Conservation (phyloP, 768 basidiomycete genomes). For the Russula compacta region DNA sequence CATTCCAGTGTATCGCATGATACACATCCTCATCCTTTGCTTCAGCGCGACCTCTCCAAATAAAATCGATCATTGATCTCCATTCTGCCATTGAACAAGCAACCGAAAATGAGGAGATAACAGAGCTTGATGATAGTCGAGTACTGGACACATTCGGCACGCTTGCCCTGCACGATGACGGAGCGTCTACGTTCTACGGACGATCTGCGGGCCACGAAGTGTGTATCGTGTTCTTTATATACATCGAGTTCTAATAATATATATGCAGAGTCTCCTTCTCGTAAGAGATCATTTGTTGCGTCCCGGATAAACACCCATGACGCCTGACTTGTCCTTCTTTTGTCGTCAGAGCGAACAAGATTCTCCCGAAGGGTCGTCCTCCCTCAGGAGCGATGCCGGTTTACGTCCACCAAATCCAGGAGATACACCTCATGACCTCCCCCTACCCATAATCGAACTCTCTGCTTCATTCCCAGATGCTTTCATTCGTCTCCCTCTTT, state of each 20-base stretch:
- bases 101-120: slow-evolving; percentile 24
- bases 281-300: slow-evolving; percentile 6
- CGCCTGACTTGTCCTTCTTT: not conserved
- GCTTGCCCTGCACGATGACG: slow-evolving; percentile 58
- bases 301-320: not conserved
- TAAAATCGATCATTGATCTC: slow-evolving; percentile 63
- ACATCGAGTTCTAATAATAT: not conserved
- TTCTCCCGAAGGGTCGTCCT: not conserved
- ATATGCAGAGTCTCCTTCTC: slow-evolving; percentile 11
- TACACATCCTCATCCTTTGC: slow-evolving; percentile 52
- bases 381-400: not conserved
- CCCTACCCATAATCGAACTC: not conserved
- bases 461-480: slow-evolving; percentile 10
- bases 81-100: slow-evolving; percentile 46
- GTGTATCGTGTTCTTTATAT: slow-evolving; percentile 20
- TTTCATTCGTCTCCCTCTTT: not conserved
- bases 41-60: slow-evolving; percentile 50
- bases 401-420: not conserved
- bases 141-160: slow-evolving; percentile 64
- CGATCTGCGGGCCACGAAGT: slow-evolving; percentile 69
- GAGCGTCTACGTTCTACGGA: slow-evolving; percentile 62
- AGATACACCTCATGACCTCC: not conserved
- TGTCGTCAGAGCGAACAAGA: slow-evolving; percentile 7
- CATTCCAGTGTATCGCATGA: slow-evolving; percentile 41
- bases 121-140: slow-evolving; percentile 31